Evolutionary conservation across 2,329 filamentous ascomycete genomes (phyloP).

Genomic region (Xylariaceae sp.): DNA sequence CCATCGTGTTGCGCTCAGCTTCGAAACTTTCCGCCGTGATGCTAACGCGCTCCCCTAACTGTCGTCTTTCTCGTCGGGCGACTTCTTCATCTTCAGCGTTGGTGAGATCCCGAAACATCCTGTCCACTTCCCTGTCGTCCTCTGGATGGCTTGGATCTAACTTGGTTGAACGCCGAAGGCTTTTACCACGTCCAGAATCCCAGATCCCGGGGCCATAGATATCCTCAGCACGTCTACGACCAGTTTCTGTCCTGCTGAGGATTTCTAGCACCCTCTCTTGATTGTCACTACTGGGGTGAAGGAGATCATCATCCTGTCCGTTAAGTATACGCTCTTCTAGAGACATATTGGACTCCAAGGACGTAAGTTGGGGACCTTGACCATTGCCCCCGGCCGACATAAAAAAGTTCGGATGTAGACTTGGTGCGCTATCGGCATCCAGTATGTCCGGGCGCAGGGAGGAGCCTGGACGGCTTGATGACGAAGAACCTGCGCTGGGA

Average conservation of each 20-base stretch:
- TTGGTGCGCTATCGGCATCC: conserved; percentile 34
- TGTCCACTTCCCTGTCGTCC: conserved; percentile 44
- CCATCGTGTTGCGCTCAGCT: conserved; percentile 31
- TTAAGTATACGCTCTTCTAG: conserved; percentile 48
- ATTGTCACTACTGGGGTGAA: conserved; percentile 40
- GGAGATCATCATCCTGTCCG: conserved; percentile 41
- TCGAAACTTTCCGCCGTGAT: conserved; percentile 33
- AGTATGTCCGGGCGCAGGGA: conserved; percentile 34
- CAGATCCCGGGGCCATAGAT: conserved; percentile 48
- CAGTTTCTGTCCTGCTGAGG: conserved; percentile 44
- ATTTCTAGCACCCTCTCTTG: conserved; percentile 50
- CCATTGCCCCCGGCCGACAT: conserved; percentile 32
- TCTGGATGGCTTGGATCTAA: conserved; percentile 34
- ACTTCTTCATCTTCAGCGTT: conserved; percentile 43
- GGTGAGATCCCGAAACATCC: conserved; percentile 52
- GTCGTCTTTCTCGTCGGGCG: conserved; percentile 31
- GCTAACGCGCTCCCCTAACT: conserved; percentile 31
- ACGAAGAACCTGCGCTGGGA: conserved; percentile 32
- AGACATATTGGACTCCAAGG: conserved; percentile 37
- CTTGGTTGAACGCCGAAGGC: conserved; percentile 19
- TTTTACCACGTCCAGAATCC: conserved; percentile 31
- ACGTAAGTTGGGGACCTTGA: conserved; percentile 38
- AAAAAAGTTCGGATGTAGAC: conserved; percentile 41
- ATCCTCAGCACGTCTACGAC: conserved; percentile 45
- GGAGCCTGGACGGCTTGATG: conserved; percentile 32